Evolutionary conservation across 257 asterid genomes (phyloP).

Genomic region (Fraxinus quadrangulata): DNA sequence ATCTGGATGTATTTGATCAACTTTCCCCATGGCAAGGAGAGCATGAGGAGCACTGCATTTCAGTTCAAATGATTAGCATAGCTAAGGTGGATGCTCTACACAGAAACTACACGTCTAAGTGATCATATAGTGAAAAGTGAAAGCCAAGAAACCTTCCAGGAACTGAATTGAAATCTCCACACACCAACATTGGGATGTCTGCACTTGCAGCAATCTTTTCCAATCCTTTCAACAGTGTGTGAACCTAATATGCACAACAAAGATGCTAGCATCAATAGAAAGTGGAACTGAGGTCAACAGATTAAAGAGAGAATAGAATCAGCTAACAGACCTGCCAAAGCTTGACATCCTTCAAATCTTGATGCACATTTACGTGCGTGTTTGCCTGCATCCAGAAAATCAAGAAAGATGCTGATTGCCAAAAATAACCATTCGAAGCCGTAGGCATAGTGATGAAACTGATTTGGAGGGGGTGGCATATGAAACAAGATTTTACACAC

Average conservation of each 20-base stretch:
- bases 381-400: constrained; percentile 70
- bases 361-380: constrained; percentile 87
- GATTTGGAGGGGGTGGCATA: not conserved
- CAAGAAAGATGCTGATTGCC: constrained; percentile 22
- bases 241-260: constrained; percentile 56
- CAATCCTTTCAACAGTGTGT: constrained; percentile 89
- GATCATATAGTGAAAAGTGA: constrained; percentile 16
- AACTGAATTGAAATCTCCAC: constrained; percentile 90
- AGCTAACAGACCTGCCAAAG: constrained; percentile 86
- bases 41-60: constrained; percentile 89
- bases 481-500: not conserved
- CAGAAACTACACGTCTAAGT: not conserved
- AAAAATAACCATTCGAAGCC: constrained; percentile 13
- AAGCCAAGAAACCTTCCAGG: constrained; percentile 77
- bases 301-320: constrained; percentile 21
- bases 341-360: constrained; percentile 89
- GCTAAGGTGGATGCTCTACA: constrained; percentile 5
- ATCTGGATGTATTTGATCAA: constrained; percentile 88
- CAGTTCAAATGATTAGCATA: not conserved
- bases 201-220: constrained; percentile 96
- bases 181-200: constrained; percentile 93
- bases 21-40: constrained; percentile 97
- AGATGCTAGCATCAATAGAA: constrained; percentile 24
- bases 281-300: constrained; percentile 19
- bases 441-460: constrained; percentile 2